Percentiles rank a stretch among this genome's conserved stretches.
Evolutionary conservation across 495 filamentous ascomycete species (phyloP).

Genomic region (Trichoderma orchidacearum): DNA sequence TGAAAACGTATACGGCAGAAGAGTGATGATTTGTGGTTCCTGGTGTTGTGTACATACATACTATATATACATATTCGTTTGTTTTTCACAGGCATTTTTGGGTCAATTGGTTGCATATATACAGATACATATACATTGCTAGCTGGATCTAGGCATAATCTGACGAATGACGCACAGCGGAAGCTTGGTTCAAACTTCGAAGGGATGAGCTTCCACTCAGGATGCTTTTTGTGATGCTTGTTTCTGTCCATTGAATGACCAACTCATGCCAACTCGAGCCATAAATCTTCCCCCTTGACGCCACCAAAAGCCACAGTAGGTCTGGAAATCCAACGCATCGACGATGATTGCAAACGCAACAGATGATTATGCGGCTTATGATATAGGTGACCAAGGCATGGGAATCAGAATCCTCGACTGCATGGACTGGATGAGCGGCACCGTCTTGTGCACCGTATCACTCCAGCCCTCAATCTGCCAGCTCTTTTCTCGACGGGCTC

Average conservation of each 20-base stretch:
- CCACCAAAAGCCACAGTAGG: background rate
- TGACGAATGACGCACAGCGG: too few relatives aligned
- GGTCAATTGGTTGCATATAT: too few relatives aligned
- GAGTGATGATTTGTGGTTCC: too few relatives aligned
- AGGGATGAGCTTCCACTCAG: background rate
- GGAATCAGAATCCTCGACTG: slow-evolving; percentile 86
- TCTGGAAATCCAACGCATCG: background rate
- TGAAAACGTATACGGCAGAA: background rate
- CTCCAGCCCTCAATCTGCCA: slow-evolving; percentile 95
- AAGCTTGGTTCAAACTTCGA: background rate
- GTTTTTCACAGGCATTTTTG: too few relatives aligned
- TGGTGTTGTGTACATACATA: too few relatives aligned
- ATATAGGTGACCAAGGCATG: slow-evolving; percentile 91
- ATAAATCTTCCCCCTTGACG: background rate
- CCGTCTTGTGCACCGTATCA: slow-evolving; percentile 96
- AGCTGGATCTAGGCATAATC: too few relatives aligned
- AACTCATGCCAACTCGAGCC: background rate
- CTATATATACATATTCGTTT: too few relatives aligned
- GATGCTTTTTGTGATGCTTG: background rate
- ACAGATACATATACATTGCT: too few relatives aligned
- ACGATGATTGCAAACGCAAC: background rate
- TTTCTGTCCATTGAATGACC: slow-evolving; percentile 9
- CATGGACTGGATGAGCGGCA: slow-evolving; percentile 93
- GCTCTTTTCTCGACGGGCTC: slow-evolving; percentile 81
- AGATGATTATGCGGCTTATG: slow-evolving; percentile 25